phyloP scores from a whole-genome alignment of 2,329 filamentous ascomycete genomes.

The Pestalotiopsis sp. region DNA sequence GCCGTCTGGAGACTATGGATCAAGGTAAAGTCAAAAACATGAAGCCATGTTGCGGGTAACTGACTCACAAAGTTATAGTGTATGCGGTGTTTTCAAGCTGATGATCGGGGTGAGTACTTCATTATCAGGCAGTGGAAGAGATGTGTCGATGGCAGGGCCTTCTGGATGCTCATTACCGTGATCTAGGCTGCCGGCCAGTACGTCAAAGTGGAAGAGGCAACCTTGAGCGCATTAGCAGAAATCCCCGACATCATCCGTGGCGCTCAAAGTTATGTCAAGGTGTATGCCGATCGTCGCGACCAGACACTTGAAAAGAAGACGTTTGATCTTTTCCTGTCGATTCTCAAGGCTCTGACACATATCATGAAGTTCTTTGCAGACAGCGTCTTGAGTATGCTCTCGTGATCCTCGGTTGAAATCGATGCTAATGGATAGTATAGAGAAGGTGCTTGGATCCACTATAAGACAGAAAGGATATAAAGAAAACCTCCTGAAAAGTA shows the following conservation, averaged over 20 bases:
- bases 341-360: not conserved
- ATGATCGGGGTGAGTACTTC: not conserved
- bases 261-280: not conserved
- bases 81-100: conserved; percentile 7
- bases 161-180: not conserved
- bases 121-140: not conserved
- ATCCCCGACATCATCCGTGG: conserved; percentile 1
- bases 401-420: too few species aligned
- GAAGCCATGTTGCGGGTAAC: too few species aligned
- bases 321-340: conserved; percentile 4
- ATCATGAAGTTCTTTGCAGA: conserved; percentile 11
- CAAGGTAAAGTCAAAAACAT: not conserved
- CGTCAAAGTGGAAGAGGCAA: not conserved
- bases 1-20: not conserved
- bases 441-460: not conserved
- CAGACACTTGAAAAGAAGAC: not conserved
- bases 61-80: not conserved
- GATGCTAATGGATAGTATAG: not conserved
- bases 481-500: not conserved
- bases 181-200: conserved; percentile 1
- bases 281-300: not conserved
- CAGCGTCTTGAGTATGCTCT: not conserved
- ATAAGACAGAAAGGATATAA: not conserved
- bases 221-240: not conserved
- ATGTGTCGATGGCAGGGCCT: not conserved